Percentiles rank a stretch among this genome's conserved stretches.
These are phyloP conservation scores for Ganoderma multipileum DNA, from an alignment of 1,284 basidiomycete species.

Conservation along the genomic window DNA sequence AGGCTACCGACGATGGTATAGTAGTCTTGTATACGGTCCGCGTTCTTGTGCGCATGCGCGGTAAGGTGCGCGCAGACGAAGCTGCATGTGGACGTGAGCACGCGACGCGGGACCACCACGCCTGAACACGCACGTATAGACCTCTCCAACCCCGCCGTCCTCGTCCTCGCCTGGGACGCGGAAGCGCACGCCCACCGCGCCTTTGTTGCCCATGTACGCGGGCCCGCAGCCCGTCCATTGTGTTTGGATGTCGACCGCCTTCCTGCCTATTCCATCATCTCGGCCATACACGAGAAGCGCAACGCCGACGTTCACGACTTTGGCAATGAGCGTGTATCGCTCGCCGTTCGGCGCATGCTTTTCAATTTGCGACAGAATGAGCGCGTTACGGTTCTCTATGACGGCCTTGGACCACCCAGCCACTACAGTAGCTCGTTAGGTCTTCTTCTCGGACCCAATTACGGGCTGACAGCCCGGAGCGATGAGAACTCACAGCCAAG, in stretches of 20 bases:
- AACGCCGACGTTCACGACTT: slow-evolving; percentile 80
- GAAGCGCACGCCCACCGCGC: slow-evolving; percentile 90
- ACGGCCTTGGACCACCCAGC: slow-evolving; percentile 68
- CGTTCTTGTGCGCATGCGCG: slow-evolving; percentile 80
- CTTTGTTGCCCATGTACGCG: slow-evolving; percentile 93
- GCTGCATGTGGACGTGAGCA: slow-evolving; percentile 48
- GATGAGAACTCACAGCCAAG: slow-evolving; percentile 68
- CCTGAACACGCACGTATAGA: slow-evolving; percentile 75
- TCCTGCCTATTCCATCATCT: slow-evolving; percentile 69
- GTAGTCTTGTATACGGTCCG: slow-evolving; percentile 82
- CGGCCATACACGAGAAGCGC: slow-evolving; percentile 83
- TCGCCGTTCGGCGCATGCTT: slow-evolving; percentile 70
- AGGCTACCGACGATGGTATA: slow-evolving; percentile 83
- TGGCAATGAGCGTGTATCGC: slow-evolving; percentile 74
- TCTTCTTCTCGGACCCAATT: too few relatives aligned
- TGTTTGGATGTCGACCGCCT: slow-evolving; percentile 72
- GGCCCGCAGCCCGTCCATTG: slow-evolving; percentile 81
- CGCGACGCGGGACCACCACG: not conserved
- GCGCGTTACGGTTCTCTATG: slow-evolving; percentile 63
- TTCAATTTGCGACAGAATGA: slow-evolving; percentile 77
- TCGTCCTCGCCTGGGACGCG: slow-evolving; percentile 57
- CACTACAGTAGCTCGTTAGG: slow-evolving; percentile 45
- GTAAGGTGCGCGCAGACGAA: slow-evolving; percentile 94
- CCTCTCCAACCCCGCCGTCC: slow-evolving; percentile 69
- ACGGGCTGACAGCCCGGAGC: not conserved